Conservation (phyloP, 2,329 filamentous ascomycete genomes). For the Ampelomyces quisqualis region DNA sequence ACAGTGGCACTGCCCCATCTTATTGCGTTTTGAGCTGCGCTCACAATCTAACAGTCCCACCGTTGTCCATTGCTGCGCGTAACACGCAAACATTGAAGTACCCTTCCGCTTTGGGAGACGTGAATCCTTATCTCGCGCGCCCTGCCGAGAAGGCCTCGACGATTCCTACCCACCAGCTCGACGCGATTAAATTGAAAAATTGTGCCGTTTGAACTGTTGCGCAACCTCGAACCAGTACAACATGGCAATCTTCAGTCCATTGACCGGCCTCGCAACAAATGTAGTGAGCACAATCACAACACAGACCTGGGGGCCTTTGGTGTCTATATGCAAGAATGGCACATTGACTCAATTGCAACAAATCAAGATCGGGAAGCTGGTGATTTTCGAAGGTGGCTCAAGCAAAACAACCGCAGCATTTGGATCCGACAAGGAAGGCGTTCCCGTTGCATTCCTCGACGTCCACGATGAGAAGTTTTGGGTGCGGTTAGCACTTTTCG, state of each 20-base stretch:
- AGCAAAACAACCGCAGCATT: constrained; percentile 48
- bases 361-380: constrained; percentile 51
- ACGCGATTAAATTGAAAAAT: too few relatives aligned
- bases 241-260: constrained; percentile 42
- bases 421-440: constrained; percentile 42
- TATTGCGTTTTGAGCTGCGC: not conserved
- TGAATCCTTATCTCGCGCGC: too few relatives aligned
- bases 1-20: too few relatives aligned
- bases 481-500: constrained; percentile 67
- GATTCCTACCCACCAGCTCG: too few relatives aligned
- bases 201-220: too few relatives aligned
- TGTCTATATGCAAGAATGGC: constrained; percentile 49
- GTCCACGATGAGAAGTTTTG: constrained; percentile 69
- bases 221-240: not conserved
- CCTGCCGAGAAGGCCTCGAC: too few relatives aligned
- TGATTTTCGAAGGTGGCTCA: constrained; percentile 48
- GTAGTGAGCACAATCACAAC: constrained; percentile 48
- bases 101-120: too few relatives aligned
- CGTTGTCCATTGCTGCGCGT: not conserved
- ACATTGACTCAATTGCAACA: constrained; percentile 49
- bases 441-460: constrained; percentile 56
- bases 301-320: constrained; percentile 52
- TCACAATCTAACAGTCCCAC: not conserved
- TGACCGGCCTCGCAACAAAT: constrained; percentile 43
- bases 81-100: not conserved